phyloP scores from a whole-genome alignment of 139 green algal genomes.

The Pseudopediastrum boryanum region DNA sequence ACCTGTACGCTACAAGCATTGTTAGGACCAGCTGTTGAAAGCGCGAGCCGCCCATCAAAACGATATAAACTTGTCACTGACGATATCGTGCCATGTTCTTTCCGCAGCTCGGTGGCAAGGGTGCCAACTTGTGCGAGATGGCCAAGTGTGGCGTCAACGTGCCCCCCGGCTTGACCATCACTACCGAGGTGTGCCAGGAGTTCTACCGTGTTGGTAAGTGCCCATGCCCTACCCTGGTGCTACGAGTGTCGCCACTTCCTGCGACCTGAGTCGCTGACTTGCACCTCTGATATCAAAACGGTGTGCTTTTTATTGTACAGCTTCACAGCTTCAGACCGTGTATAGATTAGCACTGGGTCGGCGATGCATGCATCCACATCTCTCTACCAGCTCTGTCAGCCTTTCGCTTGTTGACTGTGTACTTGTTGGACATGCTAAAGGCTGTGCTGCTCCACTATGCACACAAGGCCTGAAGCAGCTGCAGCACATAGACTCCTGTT shows the following conservation, averaged over 20 bases:
- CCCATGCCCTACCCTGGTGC: not conserved
- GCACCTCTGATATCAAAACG: too few relatives aligned
- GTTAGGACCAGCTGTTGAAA: not conserved
- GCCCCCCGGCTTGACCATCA: constrained; percentile 90
- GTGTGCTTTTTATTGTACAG: too few relatives aligned
- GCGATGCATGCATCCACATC: too few relatives aligned
- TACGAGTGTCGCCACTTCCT: not conserved
- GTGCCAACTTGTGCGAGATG: constrained; percentile 94
- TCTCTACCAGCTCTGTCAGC: too few relatives aligned
- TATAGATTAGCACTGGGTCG: too few relatives aligned
- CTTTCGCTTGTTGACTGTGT: too few relatives aligned
- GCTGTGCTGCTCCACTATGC: too few relatives aligned
- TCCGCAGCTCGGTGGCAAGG: constrained; percentile 83
- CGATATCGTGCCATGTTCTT: not conserved
- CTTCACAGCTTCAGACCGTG: too few relatives aligned
- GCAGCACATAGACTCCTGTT: too few relatives aligned
- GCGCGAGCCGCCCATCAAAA: not conserved
- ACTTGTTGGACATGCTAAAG: too few relatives aligned
- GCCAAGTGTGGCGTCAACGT: constrained; percentile 81
- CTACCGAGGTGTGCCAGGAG: constrained; percentile 82
- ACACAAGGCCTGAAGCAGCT: too few relatives aligned
- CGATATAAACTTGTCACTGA: not conserved
- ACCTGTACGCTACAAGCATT: not conserved
- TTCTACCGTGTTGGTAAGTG: constrained; percentile 66
- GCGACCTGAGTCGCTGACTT: too few relatives aligned